These are phyloP conservation scores for Suillus lakei DNA, from an alignment of 768 basidiomycete genomes.

Conservation along the genomic window DNA sequence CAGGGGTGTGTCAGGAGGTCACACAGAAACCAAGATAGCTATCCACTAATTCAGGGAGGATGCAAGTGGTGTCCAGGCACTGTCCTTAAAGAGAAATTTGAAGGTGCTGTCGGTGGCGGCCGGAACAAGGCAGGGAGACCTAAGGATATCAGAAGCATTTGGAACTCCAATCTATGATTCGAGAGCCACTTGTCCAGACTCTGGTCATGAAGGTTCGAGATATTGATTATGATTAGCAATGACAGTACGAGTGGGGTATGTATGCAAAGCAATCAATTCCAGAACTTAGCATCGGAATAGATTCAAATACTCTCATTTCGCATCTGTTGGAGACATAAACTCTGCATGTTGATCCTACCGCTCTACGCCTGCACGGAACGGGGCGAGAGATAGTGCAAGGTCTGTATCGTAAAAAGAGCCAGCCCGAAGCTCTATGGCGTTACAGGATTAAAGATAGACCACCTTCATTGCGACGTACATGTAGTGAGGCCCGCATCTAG, in stretches of 20 bases:
- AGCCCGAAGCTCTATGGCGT: background rate
- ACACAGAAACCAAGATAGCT: too few species aligned
- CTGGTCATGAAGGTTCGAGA: background rate
- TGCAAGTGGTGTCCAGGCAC: conserved; percentile 17
- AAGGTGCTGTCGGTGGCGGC: conserved; percentile 28
- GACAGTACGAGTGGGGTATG: background rate
- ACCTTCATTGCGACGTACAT: background rate
- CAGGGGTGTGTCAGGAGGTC: too few species aligned
- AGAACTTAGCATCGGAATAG: background rate
- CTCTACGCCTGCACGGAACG: too few species aligned
- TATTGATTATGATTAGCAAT: background rate
- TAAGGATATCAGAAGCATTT: conserved; percentile 53
- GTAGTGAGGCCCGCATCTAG: too few species aligned
- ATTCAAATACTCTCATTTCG: background rate
- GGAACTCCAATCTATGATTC: conserved; percentile 58
- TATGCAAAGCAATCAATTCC: background rate
- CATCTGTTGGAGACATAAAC: too few species aligned
- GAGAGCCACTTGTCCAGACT: background rate
- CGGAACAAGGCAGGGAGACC: background rate
- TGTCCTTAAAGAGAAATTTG: conserved; percentile 66
- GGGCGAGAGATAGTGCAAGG: too few species aligned
- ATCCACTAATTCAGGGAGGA: too few species aligned
- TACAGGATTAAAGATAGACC: background rate
- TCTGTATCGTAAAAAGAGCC: too few species aligned
- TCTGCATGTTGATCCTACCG: too few species aligned